Evolutionary conservation across 345 rosid species (phyloP), one percentile per base, ranked within the genome.

Genomic region (Lepidium sativum): DNA sequence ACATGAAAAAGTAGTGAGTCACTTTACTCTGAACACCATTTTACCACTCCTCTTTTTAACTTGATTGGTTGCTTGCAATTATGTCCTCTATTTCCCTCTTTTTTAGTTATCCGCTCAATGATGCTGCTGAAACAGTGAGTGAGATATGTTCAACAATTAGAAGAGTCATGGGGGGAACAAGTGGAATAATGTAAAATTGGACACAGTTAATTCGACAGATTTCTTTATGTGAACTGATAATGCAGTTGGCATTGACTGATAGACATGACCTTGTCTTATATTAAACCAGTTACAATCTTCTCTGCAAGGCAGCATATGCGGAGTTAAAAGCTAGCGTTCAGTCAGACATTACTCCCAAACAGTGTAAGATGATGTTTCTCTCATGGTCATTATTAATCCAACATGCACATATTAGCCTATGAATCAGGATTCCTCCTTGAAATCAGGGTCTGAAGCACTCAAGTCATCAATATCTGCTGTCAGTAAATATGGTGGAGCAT

Each of bases 121-220:
- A 94, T 80, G 87, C 89, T 52, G 84, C 89, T 0, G 97, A 94
- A 80, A 94, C 96, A 47, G 81, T 90, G 29, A 81, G 80, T 54
- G 92, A 90, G 77, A 90, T 94, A 62, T 95, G 95, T 56, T 83
- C 87, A 63, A 79, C 99, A 32, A 68, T 90, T 65, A 79, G 86
- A 77, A 82, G 86, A 80, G 87, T 80, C 50, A 90, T 90, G 99
- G 99, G 99, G 60, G 99, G 99, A 37, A 94, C 99, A 54, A 90
- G 99, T 37, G 97, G 99, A 68, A 86, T 94, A 47, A 39, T 94
- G 99, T 90, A 90, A 35, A 7, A 27, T 0, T 51, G 53, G 33
- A 23, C 27, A 35, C 56, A 52, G 9, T 9, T 52, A 52, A 32
- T 3, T 16, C 17, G 25, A 32, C 40, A 9, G 11, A 6, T 9